Evolutionary conservation across 2,329 filamentous ascomycete genomes (phyloP), one percentile per base, ranked within the genome.

Genomic region (Ramichloridium luteum): DNA sequence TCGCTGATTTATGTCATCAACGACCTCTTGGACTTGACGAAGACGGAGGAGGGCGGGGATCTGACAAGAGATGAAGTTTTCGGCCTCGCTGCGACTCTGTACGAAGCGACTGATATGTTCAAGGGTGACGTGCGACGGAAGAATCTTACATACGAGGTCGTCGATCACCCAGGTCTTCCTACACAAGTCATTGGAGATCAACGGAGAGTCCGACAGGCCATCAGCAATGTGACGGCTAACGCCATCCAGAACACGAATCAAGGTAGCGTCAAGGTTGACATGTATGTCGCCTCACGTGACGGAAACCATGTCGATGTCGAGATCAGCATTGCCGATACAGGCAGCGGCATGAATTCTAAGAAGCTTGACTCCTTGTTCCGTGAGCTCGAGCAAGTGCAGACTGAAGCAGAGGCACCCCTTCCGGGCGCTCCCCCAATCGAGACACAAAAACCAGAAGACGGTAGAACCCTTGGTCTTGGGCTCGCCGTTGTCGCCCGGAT

Each of bases 1-100:
- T 92, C 84, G 0, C 61, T 93, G 15, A 88, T 93, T 4, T 93
- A 92, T 51, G 84, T 93, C 6, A 93, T 93, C 59, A 93, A 93
- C 43, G 85, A 93, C 51, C 64, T 93, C 2, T 64, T 93, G 1
- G 85, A 93, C 50, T 62, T 93, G 16, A 93, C 86, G 1, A 90
- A 92, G 49, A 80, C 80, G 0, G 85, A 93, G 52, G 80, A 86
- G 52, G 84, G 85, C 0, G 77, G 78, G 28, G 70, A 75, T 1
- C 59, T 93, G 3, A 69, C 88, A 49, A 88, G 84, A 45, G 77
- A 86, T 35, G 85, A 93, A 48, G 59, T 77, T 0, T 85, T 93
- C 30, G 74, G 92, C 47, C 62, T 93, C 3, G 60, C 62, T 11
- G 60, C 62, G 0, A 88, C 81, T 1, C 65, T 93, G 3, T 64